Evolutionary conservation across 345 rosid species (phyloP).

Genomic region (Gossypium herbaceum): DNA sequence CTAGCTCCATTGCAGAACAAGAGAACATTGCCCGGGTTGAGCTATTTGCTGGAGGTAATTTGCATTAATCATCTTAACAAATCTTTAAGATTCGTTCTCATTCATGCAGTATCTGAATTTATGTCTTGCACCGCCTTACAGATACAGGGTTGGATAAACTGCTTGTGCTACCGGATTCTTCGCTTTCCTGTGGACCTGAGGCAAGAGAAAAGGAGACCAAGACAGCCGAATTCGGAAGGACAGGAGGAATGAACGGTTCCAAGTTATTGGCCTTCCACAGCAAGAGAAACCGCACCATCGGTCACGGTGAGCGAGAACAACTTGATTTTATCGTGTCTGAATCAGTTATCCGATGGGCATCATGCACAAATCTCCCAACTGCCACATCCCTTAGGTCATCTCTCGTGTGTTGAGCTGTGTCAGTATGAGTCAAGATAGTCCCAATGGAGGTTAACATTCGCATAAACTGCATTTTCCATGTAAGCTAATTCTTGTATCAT

Average conservation of each 20-base stretch:
- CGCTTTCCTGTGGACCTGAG: slow-evolving; percentile 22
- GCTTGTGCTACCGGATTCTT: slow-evolving; percentile 27
- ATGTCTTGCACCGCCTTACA: background rate
- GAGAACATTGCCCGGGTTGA: slow-evolving; percentile 10
- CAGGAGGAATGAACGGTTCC: slow-evolving; percentile 33
- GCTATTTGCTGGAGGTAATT: slow-evolving; percentile 35
- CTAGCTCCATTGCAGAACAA: slow-evolving; percentile 28
- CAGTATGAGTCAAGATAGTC: background rate
- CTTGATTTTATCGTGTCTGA: slow-evolving; percentile 44
- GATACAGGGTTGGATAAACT: slow-evolving; percentile 20
- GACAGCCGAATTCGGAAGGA: slow-evolving; percentile 29
- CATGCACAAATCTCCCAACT: slow-evolving; percentile 53
- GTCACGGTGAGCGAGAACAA: slow-evolving; percentile 50
- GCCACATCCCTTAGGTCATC: slow-evolving; percentile 49
- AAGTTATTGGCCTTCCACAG: slow-evolving; percentile 40
- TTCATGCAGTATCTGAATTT: background rate
- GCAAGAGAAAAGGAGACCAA: slow-evolving; percentile 31
- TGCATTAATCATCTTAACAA: slow-evolving; percentile 10
- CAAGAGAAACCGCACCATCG: slow-evolving; percentile 57
- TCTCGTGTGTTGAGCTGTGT: slow-evolving; percentile 44
- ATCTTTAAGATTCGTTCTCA: background rate
- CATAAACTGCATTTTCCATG: background rate
- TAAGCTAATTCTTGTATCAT: background rate
- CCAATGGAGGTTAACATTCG: background rate
- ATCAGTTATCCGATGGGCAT: slow-evolving; percentile 68